phyloP scores from a whole-genome alignment of 495 filamentous ascomycete genomes.

The Friedmanniomyces simplex region DNA sequence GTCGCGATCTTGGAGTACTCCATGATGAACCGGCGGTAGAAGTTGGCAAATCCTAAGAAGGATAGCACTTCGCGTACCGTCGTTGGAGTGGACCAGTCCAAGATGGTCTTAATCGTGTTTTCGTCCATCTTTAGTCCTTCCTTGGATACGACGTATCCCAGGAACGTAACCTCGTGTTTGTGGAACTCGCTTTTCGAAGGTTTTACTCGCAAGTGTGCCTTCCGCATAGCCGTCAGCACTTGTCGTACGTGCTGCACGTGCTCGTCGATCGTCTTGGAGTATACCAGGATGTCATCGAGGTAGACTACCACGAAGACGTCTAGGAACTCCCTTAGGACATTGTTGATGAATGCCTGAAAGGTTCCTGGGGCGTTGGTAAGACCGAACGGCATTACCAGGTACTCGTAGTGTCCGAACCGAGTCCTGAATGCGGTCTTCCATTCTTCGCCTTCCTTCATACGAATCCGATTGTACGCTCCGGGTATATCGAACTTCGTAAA shows the following conservation, averaged over 20 bases:
- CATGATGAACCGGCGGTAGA: conserved; percentile 19
- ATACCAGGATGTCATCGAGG: too few relatives aligned
- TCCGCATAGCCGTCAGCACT: conserved; percentile 1
- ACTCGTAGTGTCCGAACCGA: not conserved
- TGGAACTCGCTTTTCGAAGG: conserved; percentile 19
- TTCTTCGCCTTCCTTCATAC: not conserved
- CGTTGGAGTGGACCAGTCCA: conserved; percentile 13
- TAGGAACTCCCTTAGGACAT: too few relatives aligned
- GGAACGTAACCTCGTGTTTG: too few relatives aligned
- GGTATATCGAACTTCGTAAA: conserved; percentile 9
- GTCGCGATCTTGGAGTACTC: conserved; percentile 14
- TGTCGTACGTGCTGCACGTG: not conserved
- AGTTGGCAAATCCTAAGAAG: conserved; percentile 24
- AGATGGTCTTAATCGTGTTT: conserved; percentile 1
- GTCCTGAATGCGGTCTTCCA: not conserved
- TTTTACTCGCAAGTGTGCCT: conserved; percentile 26
- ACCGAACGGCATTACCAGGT: not conserved
- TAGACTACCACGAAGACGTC: too few relatives aligned
- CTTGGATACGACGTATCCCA: not conserved
- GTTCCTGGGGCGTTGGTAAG: too few relatives aligned
- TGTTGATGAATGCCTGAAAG: too few relatives aligned
- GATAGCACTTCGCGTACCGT: conserved; percentile 16
- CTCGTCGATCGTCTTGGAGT: not conserved
- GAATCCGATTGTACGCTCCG: not conserved
- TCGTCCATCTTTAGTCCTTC: not conserved